phyloP scores from a whole-genome alignment of 441 rosid genomes.

The Corymbia citriodora region DNA sequence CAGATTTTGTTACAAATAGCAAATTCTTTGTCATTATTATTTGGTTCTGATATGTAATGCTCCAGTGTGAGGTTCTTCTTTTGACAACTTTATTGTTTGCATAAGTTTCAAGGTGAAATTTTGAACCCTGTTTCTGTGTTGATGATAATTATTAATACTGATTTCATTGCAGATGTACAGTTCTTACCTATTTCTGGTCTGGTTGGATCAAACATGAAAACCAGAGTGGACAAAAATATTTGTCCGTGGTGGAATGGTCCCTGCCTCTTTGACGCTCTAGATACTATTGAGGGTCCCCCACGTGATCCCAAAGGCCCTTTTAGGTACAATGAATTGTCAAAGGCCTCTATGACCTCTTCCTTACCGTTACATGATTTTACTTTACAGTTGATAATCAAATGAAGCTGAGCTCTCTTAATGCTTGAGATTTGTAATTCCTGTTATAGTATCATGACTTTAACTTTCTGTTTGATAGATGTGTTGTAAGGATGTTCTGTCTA shows the following conservation, averaged over 20 bases:
- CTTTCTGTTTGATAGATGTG: background rate
- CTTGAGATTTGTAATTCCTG: background rate
- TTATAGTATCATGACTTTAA: background rate
- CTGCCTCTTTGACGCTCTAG: background rate
- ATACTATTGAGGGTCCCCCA: constrained; percentile 1
- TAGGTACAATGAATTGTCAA: background rate
- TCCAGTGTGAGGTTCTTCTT: background rate
- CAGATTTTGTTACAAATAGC: background rate
- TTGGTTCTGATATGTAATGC: background rate
- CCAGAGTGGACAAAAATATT: background rate
- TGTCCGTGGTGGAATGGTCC: background rate
- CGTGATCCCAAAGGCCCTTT: constrained; percentile 3
- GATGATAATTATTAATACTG: background rate
- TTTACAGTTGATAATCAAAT: background rate
- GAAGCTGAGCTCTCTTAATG: background rate
- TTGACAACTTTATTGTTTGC: background rate
- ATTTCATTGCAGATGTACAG: background rate
- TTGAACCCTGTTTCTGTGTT: background rate
- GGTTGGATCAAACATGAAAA: background rate
- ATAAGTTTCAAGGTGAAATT: background rate
- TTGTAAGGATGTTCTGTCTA: background rate
- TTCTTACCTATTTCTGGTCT: background rate
- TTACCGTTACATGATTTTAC: background rate
- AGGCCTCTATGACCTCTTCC: background rate
- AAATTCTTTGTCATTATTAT: background rate